Evolutionary conservation across 2,329 filamentous ascomycete genomes (phyloP).

Genomic region (Dactylellina sp.): DNA sequence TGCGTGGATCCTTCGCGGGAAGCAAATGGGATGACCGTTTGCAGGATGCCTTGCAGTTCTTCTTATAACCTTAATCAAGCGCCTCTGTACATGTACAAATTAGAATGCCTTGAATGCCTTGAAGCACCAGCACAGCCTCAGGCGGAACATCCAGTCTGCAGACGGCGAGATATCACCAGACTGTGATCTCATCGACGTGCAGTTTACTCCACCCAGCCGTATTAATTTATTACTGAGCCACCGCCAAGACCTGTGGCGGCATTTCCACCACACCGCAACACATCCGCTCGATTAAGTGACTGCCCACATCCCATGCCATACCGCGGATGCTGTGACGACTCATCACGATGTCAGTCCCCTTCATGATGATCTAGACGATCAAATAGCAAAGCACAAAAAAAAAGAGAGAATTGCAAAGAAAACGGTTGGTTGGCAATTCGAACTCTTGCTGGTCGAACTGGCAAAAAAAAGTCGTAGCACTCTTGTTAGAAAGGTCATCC

Average conservation of each 20-base stretch:
- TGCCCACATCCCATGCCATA: neutral
- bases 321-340: too few species aligned
- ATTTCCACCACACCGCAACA: too few species aligned
- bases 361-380: neutral
- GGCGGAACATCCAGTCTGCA: too few species aligned
- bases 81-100: too few species aligned
- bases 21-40: neutral
- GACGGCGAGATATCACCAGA: too few species aligned
- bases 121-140: too few species aligned
- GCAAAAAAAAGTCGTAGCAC: slow-evolving; percentile 11
- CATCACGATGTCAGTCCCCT: neutral
- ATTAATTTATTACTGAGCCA: too few species aligned
- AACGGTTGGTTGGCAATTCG: neutral
- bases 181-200: too few species aligned
- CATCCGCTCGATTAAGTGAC: neutral
- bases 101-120: too few species aligned
- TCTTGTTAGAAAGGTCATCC: slow-evolving; percentile 17
- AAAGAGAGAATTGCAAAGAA: slow-evolving; percentile 9
- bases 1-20: slow-evolving; percentile 4
- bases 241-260: too few species aligned
- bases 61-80: neutral
- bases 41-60: slow-evolving; percentile 15
- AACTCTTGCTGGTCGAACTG: neutral
- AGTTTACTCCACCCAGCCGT: too few species aligned
- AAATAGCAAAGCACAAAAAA: neutral